phyloP scores from a whole-genome alignment of 192 early-diverging fungal species.

The Mortierella hygrophila region DNA sequence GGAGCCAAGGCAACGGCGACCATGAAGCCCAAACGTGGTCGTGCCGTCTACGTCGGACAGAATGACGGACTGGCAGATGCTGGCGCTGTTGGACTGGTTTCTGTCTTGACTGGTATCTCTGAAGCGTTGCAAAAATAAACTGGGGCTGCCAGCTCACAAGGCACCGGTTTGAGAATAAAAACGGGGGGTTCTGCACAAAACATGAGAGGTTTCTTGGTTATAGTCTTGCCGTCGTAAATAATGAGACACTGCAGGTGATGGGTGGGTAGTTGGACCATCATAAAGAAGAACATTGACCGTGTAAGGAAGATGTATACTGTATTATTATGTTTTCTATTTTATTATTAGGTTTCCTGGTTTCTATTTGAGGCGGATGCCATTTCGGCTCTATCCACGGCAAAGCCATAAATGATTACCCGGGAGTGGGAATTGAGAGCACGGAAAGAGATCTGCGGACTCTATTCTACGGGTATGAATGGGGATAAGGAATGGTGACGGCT shows the following conservation, averaged over 20 bases:
- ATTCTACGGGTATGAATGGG: background rate
- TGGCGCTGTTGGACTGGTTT: slow-evolving; percentile 72
- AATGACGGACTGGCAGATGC: slow-evolving; percentile 65
- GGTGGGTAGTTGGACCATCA: background rate
- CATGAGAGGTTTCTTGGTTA: background rate
- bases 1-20: slow-evolving; percentile 67
- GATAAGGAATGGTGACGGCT: background rate
- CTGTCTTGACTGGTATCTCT: slow-evolving; percentile 65
- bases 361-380: background rate
- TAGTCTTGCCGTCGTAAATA: background rate
- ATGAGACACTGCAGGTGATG: background rate
- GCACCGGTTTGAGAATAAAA: background rate
- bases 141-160: too few species aligned
- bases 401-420: background rate
- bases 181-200: background rate
- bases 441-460: background rate
- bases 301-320: background rate
- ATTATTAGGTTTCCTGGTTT: background rate
- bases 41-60: slow-evolving; percentile 72
- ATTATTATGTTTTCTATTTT: background rate
- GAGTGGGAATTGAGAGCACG: background rate
- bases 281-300: background rate
- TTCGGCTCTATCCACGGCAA: background rate
- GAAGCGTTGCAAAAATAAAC: slow-evolving; percentile 5
- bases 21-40: slow-evolving; percentile 74